phyloP scores from a whole-genome alignment of 2,329 filamentous ascomycete species.

The Annulohypoxylon truncatum region DNA sequence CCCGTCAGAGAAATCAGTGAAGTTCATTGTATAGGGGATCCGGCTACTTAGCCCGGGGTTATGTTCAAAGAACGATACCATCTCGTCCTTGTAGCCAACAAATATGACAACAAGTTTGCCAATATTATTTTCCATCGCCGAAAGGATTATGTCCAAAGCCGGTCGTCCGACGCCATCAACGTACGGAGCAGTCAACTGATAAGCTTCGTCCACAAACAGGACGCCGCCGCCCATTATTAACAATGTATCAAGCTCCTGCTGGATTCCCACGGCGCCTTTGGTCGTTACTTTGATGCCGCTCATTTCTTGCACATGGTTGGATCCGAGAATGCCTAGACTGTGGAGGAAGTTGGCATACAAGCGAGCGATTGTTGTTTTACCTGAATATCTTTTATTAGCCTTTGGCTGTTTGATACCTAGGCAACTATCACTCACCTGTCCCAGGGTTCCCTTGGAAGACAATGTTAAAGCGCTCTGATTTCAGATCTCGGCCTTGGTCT shows the following conservation, averaged over 20 bases:
- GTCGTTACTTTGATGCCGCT: neutral
- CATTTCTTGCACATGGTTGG: neutral
- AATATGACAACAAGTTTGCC: neutral
- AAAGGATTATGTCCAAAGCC: neutral
- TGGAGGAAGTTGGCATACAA: neutral
- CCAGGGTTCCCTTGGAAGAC: neutral
- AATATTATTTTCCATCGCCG: neutral
- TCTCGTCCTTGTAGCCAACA: neutral
- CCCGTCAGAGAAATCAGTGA: neutral
- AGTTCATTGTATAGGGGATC: neutral
- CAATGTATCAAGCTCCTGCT: neutral
- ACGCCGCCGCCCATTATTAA: neutral
- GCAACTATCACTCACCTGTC: neutral
- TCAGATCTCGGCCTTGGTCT: neutral
- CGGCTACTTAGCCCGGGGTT: neutral
- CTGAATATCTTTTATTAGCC: neutral
- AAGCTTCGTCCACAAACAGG: neutral
- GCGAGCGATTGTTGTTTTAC: neutral
- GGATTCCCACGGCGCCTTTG: neutral
- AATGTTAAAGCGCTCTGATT: neutral
- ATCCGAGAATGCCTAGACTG: neutral
- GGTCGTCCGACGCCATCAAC: neutral
- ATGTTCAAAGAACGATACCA: neutral
- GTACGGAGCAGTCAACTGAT: neutral
- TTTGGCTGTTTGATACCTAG: neutral